A percentile compares a stretch with the other conserved stretches of the same genome.
Evolutionary conservation across 2,329 filamentous ascomycete genomes (phyloP).

Genomic region (Ophiocordyceps australis): DNA sequence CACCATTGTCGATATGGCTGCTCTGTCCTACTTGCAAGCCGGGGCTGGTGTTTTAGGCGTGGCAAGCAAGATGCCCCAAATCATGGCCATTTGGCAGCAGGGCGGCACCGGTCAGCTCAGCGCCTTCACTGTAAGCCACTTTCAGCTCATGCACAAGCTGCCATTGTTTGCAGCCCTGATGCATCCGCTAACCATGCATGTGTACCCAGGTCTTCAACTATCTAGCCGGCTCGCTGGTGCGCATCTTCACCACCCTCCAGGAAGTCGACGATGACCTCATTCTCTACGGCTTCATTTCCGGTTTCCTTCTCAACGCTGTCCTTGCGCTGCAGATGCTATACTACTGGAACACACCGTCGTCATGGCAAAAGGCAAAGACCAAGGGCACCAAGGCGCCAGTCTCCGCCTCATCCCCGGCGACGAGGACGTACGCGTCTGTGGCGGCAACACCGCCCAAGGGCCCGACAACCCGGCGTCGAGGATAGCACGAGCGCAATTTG

Average conservation of each 20-base stretch:
- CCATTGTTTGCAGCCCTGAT: no score
- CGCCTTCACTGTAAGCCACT: slow-evolving; percentile 67
- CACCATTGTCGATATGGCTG: slow-evolving; percentile 43
- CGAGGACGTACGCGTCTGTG: no score
- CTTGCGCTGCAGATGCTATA: slow-evolving; percentile 83
- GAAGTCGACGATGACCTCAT: slow-evolving; percentile 96
- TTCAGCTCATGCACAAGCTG: no score
- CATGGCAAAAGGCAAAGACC: slow-evolving; percentile 21
- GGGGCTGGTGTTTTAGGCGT: slow-evolving; percentile 69
- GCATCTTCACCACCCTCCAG: slow-evolving; percentile 94
- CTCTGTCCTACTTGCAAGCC: slow-evolving; percentile 61
- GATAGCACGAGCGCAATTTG: no score
- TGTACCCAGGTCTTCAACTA: slow-evolving; percentile 98
- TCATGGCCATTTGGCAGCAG: slow-evolving; percentile 65
- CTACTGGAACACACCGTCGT: slow-evolving; percentile 76
- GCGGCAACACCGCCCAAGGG: slow-evolving; percentile 21
- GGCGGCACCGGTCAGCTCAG: slow-evolving; percentile 90
- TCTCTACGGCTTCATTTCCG: slow-evolving; percentile 83
- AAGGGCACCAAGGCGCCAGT: slow-evolving; percentile 18
- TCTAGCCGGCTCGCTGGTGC: slow-evolving; percentile 75
- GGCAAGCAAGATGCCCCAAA: slow-evolving; percentile 88
- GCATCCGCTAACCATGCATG: no score
- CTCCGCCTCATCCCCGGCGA: slow-evolving; percentile 9
- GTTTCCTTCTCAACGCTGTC: slow-evolving; percentile 75
- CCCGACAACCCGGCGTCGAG: slow-evolving; percentile 24